Conservation (phyloP, 257 asterid species). For the Rehmannia glutinosa region DNA sequence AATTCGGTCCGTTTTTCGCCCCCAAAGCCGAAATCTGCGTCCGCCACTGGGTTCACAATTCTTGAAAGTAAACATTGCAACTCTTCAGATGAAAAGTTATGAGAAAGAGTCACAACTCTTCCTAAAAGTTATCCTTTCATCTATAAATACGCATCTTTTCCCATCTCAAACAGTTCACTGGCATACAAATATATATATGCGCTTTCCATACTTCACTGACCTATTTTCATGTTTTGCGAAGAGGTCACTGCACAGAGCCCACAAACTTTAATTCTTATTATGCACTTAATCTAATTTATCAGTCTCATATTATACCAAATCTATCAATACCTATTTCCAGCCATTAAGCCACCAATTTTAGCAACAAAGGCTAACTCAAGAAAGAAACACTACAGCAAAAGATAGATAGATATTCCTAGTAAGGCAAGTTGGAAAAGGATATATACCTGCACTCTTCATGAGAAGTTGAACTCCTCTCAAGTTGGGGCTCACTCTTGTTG, state of each 20-base stretch:
- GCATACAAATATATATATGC: not conserved
- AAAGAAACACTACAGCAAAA: not conserved
- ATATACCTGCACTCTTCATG: constrained; percentile 37
- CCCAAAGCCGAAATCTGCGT: too few species aligned
- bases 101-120: not conserved
- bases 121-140: not conserved
- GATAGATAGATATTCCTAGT: not conserved
- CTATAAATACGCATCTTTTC: not conserved
- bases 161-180: not conserved
- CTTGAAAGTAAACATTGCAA: constrained; percentile 1
- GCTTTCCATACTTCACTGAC: not conserved
- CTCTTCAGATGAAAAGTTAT: constrained; percentile 1
- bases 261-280: not conserved
- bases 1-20: too few species aligned
- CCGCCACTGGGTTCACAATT: too few species aligned
- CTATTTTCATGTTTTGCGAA: not conserved
- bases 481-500: constrained; percentile 24
- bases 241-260: not conserved
- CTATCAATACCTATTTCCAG: not conserved
- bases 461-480: constrained; percentile 20
- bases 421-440: not conserved
- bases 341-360: not conserved
- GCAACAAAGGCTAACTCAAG: not conserved
- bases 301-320: not conserved
- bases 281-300: not conserved